Percentiles rank a stretch among this genome's conserved stretches.
Conservation (phyloP, 2,329 filamentous ascomycete genomes). For the Aureobasidium sp. region DNA sequence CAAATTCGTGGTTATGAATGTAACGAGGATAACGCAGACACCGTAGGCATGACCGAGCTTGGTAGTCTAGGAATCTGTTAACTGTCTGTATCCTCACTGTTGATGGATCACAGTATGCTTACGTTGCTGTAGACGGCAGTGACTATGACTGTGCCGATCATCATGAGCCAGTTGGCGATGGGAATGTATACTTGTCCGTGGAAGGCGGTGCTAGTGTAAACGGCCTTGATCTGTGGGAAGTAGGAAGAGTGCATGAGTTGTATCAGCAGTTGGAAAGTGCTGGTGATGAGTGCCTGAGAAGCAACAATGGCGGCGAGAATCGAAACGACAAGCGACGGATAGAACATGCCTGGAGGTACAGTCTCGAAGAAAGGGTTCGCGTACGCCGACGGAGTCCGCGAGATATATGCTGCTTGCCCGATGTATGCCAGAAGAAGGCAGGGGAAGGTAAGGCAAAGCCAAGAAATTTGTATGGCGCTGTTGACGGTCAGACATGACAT, state of each 20-base stretch:
- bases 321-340: constrained; percentile 60
- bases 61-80: constrained; percentile 45
- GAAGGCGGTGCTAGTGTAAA: constrained; percentile 63
- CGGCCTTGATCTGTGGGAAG: constrained; percentile 67
- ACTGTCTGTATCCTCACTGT: constrained; percentile 18
- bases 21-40: constrained; percentile 72
- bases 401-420: constrained; percentile 69
- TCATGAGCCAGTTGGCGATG: constrained; percentile 67
- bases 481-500: constrained; percentile 15
- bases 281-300: constrained; percentile 72
- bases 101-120: constrained; percentile 20
- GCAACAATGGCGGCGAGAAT: constrained; percentile 61
- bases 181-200: constrained; percentile 73
- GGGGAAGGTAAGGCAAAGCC: constrained; percentile 55
- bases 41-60: constrained; percentile 68
- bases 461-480: constrained; percentile 64
- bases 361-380: constrained; percentile 69
- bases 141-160: constrained; percentile 68
- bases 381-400: constrained; percentile 51
- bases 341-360: constrained; percentile 60
- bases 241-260: constrained; percentile 69
- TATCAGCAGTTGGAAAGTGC: constrained; percentile 61
- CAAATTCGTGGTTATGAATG: constrained; percentile 70
- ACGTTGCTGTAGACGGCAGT: constrained; percentile 67
- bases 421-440: constrained; percentile 61